Conservation (phyloP, 768 basidiomycete genomes). For the Mycena floridula region DNA sequence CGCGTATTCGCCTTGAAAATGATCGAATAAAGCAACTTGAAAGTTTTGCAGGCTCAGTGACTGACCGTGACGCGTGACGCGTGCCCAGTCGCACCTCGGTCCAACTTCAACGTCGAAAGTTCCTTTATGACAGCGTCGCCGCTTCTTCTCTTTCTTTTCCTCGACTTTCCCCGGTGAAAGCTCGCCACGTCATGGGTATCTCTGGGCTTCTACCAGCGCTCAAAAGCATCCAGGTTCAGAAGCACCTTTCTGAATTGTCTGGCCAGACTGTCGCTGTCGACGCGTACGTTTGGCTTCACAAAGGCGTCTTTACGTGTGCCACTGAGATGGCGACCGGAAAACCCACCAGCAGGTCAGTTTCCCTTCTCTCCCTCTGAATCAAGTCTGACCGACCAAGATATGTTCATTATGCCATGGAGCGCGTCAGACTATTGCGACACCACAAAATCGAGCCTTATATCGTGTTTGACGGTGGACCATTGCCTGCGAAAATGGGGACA, state of each 20-base stretch:
- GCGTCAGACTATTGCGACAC: slow-evolving; percentile 80
- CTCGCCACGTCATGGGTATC: slow-evolving; percentile 67
- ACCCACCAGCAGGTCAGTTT: slow-evolving; percentile 70
- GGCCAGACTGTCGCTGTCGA: slow-evolving; percentile 89
- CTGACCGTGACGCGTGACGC: too few species aligned
- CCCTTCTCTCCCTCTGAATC: background rate
- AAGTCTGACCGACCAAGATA: slow-evolving; percentile 59
- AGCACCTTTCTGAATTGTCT: slow-evolving; percentile 73
- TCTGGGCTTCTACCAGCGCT: slow-evolving; percentile 84
- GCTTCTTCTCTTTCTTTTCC: slow-evolving; percentile 76
- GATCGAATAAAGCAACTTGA: too few species aligned
- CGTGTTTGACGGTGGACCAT: slow-evolving; percentile 94
- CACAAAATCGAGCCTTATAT: slow-evolving; percentile 83
- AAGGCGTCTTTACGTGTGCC: slow-evolving; percentile 86
- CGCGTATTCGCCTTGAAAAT: too few species aligned
- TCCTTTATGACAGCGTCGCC: slow-evolving; percentile 38
- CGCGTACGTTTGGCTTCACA: slow-evolving; percentile 92
- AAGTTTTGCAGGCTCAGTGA: too few species aligned
- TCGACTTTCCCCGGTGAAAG: slow-evolving; percentile 53
- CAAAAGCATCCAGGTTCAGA: slow-evolving; percentile 79
- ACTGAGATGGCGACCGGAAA: slow-evolving; percentile 85
- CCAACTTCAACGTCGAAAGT: too few species aligned
- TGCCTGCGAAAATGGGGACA: slow-evolving; percentile 91
- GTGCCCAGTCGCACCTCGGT: too few species aligned
- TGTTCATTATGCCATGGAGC: slow-evolving; percentile 94